These are phyloP conservation scores for Thalassiosira hispida DNA, from an alignment of 352 stramenopile genomes.

Conservation along the genomic window DNA sequence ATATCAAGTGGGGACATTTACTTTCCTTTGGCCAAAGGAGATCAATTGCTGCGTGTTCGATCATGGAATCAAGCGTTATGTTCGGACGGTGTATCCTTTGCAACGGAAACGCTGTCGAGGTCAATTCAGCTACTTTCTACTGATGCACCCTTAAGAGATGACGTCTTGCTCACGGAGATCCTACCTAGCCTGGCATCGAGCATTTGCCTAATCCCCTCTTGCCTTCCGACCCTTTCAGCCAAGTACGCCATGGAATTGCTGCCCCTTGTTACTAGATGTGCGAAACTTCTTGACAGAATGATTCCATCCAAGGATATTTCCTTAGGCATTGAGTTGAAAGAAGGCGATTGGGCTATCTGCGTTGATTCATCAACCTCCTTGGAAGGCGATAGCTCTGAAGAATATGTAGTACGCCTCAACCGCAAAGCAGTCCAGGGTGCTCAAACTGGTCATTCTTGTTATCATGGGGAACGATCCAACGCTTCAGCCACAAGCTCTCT, in stretches of 20 bases:
- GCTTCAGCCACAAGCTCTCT: conserved; percentile 64
- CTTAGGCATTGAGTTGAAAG: conserved; percentile 53
- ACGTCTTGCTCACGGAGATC: conserved; percentile 47
- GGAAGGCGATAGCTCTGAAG: conserved; percentile 55
- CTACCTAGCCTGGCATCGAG: conserved; percentile 71
- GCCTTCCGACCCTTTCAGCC: conserved; percentile 76
- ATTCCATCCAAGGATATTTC: conserved; percentile 36
- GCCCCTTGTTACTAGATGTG: conserved; percentile 66
- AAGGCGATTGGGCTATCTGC: conserved; percentile 75
- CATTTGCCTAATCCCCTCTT: conserved; percentile 75
- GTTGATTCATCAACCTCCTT: conserved; percentile 50
- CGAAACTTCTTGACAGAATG: conserved; percentile 54
- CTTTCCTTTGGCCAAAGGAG: conserved; percentile 33
- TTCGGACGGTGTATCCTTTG: conserved; percentile 55
- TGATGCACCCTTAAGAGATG: conserved; percentile 12
- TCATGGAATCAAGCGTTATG: conserved; percentile 58
- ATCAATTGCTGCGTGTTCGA: conserved; percentile 27
- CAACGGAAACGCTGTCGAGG: conserved; percentile 42
- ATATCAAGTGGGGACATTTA: conserved; percentile 60
- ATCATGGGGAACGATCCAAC: conserved; percentile 62
- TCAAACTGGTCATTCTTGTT: conserved; percentile 47
- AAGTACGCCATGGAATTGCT: conserved; percentile 74
- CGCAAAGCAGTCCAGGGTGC: conserved; percentile 17
- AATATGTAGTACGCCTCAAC: conserved; percentile 72
- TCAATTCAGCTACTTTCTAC: conserved; percentile 54